Conservation (phyloP, 371 early-diverging fungal species). For the Globomyces sp. region DNA sequence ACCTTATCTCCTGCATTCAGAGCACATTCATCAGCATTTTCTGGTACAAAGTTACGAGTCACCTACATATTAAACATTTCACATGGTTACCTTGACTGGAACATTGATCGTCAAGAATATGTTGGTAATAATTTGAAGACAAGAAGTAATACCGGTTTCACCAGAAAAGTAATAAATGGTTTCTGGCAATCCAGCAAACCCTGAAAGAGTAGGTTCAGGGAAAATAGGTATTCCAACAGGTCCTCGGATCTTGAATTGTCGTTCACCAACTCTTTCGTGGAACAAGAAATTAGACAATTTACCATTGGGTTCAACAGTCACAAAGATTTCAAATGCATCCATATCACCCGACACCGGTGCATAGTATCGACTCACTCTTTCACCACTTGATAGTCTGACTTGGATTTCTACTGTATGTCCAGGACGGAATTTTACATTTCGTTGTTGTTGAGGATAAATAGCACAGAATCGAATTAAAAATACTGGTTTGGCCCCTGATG, state of each 20-base stretch:
- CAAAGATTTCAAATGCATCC: slow-evolving; percentile 27
- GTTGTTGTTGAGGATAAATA: slow-evolving; percentile 38
- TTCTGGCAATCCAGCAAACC: slow-evolving; percentile 17
- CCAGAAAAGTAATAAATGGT: slow-evolving; percentile 2
- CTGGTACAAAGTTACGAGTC: neutral
- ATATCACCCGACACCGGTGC: slow-evolving; percentile 36
- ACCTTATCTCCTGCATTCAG: slow-evolving; percentile 12
- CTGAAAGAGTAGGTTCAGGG: slow-evolving; percentile 22
- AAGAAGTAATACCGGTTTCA: slow-evolving; percentile 13
- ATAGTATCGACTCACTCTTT: slow-evolving; percentile 36
- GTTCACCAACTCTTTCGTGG: slow-evolving; percentile 30
- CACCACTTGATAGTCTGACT: slow-evolving; percentile 23
- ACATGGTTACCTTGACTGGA: neutral
- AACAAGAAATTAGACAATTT: slow-evolving; percentile 17
- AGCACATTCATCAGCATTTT: neutral
- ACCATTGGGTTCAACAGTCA: slow-evolving; percentile 25
- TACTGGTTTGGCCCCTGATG: slow-evolving; percentile 32
- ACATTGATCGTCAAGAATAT: slow-evolving; percentile 30
- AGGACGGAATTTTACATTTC: slow-evolving; percentile 29
- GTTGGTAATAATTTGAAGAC: slow-evolving; percentile 6
- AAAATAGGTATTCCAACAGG: slow-evolving; percentile 37
- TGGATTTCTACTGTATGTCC: slow-evolving; percentile 46
- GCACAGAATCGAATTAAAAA: slow-evolving; percentile 22
- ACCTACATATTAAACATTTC: neutral
- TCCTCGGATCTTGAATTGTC: slow-evolving; percentile 46